Evolutionary conservation across 2,329 filamentous ascomycete species (phyloP), one percentile per base, ranked within the genome.

Genomic region (Alternaria postmessia): DNA sequence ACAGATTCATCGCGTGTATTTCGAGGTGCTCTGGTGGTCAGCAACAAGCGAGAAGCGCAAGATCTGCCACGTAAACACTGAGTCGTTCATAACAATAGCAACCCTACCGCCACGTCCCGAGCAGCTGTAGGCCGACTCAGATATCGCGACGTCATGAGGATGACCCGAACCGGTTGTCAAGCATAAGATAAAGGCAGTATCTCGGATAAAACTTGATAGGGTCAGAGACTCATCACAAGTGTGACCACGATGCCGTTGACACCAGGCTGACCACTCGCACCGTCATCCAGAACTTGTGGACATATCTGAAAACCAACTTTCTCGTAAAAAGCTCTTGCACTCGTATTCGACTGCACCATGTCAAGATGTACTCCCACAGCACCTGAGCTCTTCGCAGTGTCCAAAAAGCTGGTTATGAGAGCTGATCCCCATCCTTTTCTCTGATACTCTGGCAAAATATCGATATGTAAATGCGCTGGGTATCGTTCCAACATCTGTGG

Each of bases 381-480:
- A 2, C 73, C 73, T 3, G 63, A 12, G 11, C 47, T 60, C 55
- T 66, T 72, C 7, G 76, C 47, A 12, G 53, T 62, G 4, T 63
- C 57, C 38, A 74, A 63, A 22, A 76, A 68, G 0, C 41, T 59
- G n/a, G 69, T 56, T n/a, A 80, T 66, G 39, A 80, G 43, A 22
- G 57, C 44, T 18, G 42, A 55, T 1, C 78, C 78, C 63, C 67
- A 76, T 0, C 78, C 77, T 32, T 66, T 67, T 9, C 73, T 61
- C 53, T 78, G 76, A 41, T 67, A 75, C 39, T 71, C 67, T 0
- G 75, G 71, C 47, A 79, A 51, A 9, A 80, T 71, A 51, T 80
- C 70, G 44, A 80, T 75, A 42, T 80, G 78, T 20, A 80, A 64
- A 65, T 80, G 78, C 6, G 75, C 77, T 1, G 76, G 73, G 59